These are phyloP conservation scores for Candida incommunis DNA, from an alignment of 805 yeast genomes.

Conservation along the genomic window DNA sequence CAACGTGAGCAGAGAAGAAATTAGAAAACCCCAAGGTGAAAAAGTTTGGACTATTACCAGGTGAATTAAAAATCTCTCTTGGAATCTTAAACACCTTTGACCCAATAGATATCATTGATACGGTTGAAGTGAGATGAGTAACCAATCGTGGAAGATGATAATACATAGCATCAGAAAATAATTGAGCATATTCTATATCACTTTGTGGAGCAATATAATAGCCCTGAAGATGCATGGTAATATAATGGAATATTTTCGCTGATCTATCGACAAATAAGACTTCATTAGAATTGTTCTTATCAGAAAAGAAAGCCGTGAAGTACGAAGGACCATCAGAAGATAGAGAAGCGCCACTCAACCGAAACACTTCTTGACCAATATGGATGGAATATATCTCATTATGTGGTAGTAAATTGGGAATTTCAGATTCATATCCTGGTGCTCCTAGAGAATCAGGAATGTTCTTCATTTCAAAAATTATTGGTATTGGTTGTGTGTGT, in stretches of 20 bases:
- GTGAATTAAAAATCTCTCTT: slow-evolving; percentile 33
- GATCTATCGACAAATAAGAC: slow-evolving; percentile 61
- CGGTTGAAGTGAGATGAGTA: slow-evolving; percentile 34
- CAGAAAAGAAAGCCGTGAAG: slow-evolving; percentile 56
- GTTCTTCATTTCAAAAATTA: no score
- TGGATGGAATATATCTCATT: slow-evolving; percentile 56
- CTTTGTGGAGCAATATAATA: slow-evolving; percentile 48
- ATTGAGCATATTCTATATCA: slow-evolving; percentile 45
- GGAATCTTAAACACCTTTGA: slow-evolving; percentile 45
- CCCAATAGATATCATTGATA: slow-evolving; percentile 46
- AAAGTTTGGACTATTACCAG: slow-evolving; percentile 69
- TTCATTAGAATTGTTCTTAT: slow-evolving; percentile 17
- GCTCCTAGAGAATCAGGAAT: background rate
- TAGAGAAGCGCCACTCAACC: slow-evolving; percentile 70
- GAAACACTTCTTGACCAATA: slow-evolving; percentile 49
- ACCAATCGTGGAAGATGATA: slow-evolving; percentile 49
- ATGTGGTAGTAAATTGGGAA: slow-evolving; percentile 40
- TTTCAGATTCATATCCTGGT: slow-evolving; percentile 3
- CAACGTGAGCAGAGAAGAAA: slow-evolving; percentile 36
- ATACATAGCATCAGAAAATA: slow-evolving; percentile 59
- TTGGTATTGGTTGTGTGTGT: no score
- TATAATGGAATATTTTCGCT: slow-evolving; percentile 50
- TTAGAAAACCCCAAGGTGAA: slow-evolving; percentile 50
- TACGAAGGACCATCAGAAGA: slow-evolving; percentile 82
- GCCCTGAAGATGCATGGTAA: slow-evolving; percentile 56